Conservation (phyloP, 2,329 filamentous ascomycete genomes). For the Ascochyta pisi region DNA sequence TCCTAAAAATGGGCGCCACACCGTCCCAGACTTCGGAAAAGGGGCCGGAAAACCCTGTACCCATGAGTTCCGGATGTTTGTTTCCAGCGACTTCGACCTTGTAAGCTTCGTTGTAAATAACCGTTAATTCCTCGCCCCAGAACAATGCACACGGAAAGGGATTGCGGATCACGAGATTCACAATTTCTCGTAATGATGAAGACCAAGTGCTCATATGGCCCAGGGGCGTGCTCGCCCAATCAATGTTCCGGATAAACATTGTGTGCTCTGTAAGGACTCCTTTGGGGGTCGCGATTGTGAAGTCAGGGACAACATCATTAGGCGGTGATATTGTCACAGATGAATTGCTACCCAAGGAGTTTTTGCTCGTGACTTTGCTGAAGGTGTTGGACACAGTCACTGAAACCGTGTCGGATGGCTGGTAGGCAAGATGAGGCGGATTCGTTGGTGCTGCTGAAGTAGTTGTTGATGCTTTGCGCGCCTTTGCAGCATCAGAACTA, state of each 20-base stretch:
- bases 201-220: slow-evolving; percentile 59
- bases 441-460: slow-evolving; percentile 7
- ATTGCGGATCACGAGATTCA: slow-evolving; percentile 42
- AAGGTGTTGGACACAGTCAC: slow-evolving; percentile 2
- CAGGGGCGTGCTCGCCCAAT: slow-evolving; percentile 58
- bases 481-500: slow-evolving; percentile 2
- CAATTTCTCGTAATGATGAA: slow-evolving; percentile 54
- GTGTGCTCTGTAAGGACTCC: slow-evolving; percentile 42
- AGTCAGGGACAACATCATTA: slow-evolving; percentile 36
- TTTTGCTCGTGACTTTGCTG: slow-evolving; percentile 27
- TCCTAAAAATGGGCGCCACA: slow-evolving; percentile 41
- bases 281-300: slow-evolving; percentile 30
- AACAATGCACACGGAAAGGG: slow-evolving; percentile 47
- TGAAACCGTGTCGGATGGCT: slow-evolving; percentile 17
- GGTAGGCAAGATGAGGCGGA: background rate
- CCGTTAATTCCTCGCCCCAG: slow-evolving; percentile 51
- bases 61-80: slow-evolving; percentile 41
- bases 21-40: slow-evolving; percentile 52
- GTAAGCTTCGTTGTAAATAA: slow-evolving; percentile 52
- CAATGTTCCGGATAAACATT: slow-evolving; percentile 50
- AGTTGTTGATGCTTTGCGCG: slow-evolving; percentile 15
- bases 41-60: slow-evolving; percentile 41
- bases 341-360: slow-evolving; percentile 24
- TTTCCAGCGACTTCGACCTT: slow-evolving; percentile 41
- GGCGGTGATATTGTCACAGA: slow-evolving; percentile 33